Evolutionary conservation across 208 protist species (phyloP).

Genomic region (Paratrypanosoma confusum): DNA sequence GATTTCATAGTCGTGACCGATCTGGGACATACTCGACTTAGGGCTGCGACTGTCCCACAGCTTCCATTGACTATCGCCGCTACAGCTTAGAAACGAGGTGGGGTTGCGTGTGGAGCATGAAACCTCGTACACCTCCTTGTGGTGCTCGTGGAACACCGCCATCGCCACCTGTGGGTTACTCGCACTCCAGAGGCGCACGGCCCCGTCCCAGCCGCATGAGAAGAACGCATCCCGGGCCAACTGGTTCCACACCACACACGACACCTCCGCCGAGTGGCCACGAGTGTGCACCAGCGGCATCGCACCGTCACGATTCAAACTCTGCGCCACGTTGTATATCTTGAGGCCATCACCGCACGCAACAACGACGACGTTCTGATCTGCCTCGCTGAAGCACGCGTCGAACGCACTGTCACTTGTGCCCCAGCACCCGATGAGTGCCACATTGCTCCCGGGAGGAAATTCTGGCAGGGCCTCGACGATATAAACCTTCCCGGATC

Average conservation of each 20-base stretch:
- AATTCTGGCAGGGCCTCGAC: constrained; percentile 55
- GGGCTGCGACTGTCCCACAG: constrained; percentile 73
- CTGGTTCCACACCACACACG: constrained; percentile 62
- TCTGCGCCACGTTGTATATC: constrained; percentile 69
- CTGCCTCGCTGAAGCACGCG: constrained; percentile 72
- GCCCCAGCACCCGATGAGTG: constrained; percentile 67
- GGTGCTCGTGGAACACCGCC: constrained; percentile 68
- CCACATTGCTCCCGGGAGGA: constrained; percentile 31
- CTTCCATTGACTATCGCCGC: constrained; percentile 84
- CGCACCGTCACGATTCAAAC: constrained; percentile 60
- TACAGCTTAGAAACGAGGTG: constrained; percentile 76
- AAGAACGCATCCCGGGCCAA: constrained; percentile 60
- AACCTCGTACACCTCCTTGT: constrained; percentile 88
- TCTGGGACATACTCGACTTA: constrained; percentile 64
- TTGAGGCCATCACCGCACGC: constrained; percentile 84
- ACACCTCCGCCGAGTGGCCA: constrained; percentile 77
- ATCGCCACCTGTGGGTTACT: constrained; percentile 38
- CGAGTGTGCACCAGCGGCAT: constrained; percentile 62
- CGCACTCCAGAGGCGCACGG: constrained; percentile 72
- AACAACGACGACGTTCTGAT: constrained; percentile 63
- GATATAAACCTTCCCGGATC: constrained; percentile 83
- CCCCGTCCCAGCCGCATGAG: constrained; percentile 76
- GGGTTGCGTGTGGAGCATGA: constrained; percentile 54
- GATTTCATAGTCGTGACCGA: constrained; percentile 75
- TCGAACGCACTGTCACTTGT: constrained; percentile 80